Conservation (phyloP, 1,139 yeast genomes). For the Saccharomyces uvarum region DNA sequence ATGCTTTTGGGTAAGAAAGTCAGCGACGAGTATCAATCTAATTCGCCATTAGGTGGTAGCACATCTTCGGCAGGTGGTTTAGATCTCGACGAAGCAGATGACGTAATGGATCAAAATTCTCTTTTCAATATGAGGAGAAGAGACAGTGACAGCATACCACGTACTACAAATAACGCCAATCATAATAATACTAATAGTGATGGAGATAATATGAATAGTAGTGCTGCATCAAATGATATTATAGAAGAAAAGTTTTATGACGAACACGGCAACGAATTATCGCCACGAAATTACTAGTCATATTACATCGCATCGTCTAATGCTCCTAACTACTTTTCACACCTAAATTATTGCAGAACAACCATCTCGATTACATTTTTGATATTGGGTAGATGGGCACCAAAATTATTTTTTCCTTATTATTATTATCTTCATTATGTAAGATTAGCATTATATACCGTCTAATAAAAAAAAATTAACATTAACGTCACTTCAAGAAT, state of each 20-base stretch:
- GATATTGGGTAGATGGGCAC: not conserved
- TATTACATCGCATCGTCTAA: not conserved
- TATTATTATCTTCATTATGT: not conserved
- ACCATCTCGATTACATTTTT: not conserved
- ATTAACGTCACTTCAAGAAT: not conserved
- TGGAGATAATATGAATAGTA: not conserved
- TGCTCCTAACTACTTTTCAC: not conserved
- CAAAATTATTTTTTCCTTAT: not conserved
- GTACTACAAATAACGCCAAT: conserved; percentile 5
- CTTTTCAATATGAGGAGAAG: conserved; percentile 4
- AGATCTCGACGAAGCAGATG: not conserved
- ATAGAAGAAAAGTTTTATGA: conserved; percentile 23
- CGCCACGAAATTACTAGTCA: conserved; percentile 21
- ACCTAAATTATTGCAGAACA: not conserved
- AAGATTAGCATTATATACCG: not conserved
- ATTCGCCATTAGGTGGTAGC: conserved; percentile 24
- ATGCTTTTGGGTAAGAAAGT: conserved; percentile 25
- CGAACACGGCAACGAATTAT: conserved; percentile 22
- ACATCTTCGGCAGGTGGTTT: conserved; percentile 15
- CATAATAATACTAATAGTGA: not conserved
- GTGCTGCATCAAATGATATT: not conserved
- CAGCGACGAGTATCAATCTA: conserved; percentile 25
- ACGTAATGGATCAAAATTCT: conserved; percentile 2
- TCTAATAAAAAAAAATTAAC: not conserved
- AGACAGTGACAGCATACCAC: conserved; percentile 10